These are phyloP conservation scores for Ilyonectria robusta DNA, from an alignment of 2,329 filamentous ascomycete genomes.

Conservation along the genomic window DNA sequence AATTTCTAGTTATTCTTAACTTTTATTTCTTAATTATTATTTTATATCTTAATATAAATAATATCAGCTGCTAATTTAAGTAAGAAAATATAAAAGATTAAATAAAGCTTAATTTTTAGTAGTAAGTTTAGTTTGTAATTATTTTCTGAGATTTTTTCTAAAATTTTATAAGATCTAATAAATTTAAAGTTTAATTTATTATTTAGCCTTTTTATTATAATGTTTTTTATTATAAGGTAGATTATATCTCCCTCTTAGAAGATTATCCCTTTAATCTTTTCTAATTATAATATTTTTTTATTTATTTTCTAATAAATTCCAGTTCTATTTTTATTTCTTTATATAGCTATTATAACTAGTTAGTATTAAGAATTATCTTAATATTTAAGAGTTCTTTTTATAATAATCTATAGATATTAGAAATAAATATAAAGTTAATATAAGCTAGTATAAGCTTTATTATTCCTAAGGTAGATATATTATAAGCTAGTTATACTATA, in stretches of 20 bases:
- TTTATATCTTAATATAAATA: too few species aligned
- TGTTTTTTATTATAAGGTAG: conserved; percentile 20
- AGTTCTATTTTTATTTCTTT: conserved; percentile 7
- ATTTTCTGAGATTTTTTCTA: too few species aligned
- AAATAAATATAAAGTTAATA: conserved; percentile 25
- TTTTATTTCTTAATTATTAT: too few species aligned
- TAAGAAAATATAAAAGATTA: too few species aligned
- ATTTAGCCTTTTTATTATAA: too few species aligned
- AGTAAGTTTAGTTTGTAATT: too few species aligned
- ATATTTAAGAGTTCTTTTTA: not conserved
- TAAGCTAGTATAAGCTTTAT: conserved; percentile 18
- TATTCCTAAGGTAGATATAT: conserved; percentile 10
- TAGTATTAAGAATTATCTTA: conserved; percentile 14
- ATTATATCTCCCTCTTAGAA: conserved; percentile 33
- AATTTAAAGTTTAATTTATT: too few species aligned
- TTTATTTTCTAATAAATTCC: conserved; percentile 13
- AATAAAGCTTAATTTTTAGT: too few species aligned
- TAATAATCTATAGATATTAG: not conserved
- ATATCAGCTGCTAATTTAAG: too few species aligned
- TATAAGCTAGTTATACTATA: conserved; percentile 17
- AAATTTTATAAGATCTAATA: too few species aligned
- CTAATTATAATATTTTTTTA: conserved; percentile 32
- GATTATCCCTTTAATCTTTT: conserved; percentile 33
- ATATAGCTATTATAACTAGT: conserved; percentile 26
- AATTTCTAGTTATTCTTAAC: too few species aligned